These are phyloP conservation scores for Aspergillus cavernicola DNA, from an alignment of 495 filamentous ascomycete genomes.

Conservation along the genomic window DNA sequence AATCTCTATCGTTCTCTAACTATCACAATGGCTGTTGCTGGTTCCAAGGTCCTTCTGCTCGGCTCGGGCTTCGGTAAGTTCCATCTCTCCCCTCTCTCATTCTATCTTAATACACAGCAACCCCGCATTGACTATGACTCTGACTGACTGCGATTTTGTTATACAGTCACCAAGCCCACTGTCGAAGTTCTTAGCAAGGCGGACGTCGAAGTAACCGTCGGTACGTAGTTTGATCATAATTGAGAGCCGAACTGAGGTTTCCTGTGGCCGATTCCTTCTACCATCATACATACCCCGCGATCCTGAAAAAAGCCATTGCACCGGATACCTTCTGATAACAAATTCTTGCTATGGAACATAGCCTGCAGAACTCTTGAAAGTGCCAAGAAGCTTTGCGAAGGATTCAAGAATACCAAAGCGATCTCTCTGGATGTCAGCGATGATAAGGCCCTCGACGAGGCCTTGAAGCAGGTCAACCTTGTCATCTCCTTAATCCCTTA, in stretches of 20 bases:
- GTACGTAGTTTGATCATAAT: conserved; percentile 44
- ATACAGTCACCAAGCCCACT: conserved; percentile 66
- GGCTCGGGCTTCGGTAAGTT: conserved; percentile 67
- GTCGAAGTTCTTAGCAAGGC: conserved; percentile 72
- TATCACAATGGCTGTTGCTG: conserved; percentile 37
- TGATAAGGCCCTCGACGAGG: conserved; percentile 68
- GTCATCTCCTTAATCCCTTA: conserved; percentile 88
- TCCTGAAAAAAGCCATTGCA: no score
- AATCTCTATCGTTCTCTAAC: conserved; percentile 15
- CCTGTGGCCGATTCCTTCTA: no score
- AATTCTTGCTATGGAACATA: conserved; percentile 26
- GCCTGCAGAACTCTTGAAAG: conserved; percentile 81
- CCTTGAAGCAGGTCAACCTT: conserved; percentile 72
- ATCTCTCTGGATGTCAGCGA: conserved; percentile 83
- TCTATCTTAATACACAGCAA: conserved; percentile 17
- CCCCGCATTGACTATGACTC: conserved; percentile 28
- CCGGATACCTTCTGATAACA: background rate
- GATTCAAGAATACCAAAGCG: conserved; percentile 64
- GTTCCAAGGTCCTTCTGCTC: conserved; percentile 64
- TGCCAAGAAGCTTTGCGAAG: conserved; percentile 69
- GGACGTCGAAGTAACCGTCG: conserved; percentile 77
- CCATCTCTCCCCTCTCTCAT: background rate
- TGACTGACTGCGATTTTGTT: conserved; percentile 10
- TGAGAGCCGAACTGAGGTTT: no score
- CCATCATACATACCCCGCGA: no score